Evolutionary conservation across 2,329 filamentous ascomycete genomes (phyloP).

Genomic region (Aspergillus costaricaensis): DNA sequence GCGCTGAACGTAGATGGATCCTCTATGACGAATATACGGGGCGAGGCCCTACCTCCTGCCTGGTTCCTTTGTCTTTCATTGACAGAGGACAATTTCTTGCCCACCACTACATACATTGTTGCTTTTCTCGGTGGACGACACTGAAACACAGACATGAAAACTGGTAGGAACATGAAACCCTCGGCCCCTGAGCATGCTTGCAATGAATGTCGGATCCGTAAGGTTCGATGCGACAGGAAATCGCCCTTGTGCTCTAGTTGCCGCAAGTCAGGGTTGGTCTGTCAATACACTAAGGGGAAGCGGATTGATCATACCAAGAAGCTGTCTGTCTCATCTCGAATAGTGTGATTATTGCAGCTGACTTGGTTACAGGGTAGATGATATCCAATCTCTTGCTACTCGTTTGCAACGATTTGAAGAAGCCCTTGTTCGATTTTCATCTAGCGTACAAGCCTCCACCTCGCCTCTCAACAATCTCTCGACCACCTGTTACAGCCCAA

Average conservation of each 20-base stretch:
- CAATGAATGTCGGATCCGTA: background rate
- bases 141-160: background rate
- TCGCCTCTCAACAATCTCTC: background rate
- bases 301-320: background rate
- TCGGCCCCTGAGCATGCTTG: background rate
- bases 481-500: background rate
- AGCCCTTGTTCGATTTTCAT: background rate
- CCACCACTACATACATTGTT: background rate
- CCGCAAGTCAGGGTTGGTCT: background rate
- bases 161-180: background rate
- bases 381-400: background rate
- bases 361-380: background rate
- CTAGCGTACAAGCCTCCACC: background rate
- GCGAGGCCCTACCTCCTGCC: background rate
- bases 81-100: background rate
- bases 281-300: background rate
- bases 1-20: background rate
- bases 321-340: background rate
- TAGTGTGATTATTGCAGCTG: background rate
- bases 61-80: background rate
- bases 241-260: background rate
- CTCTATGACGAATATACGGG: background rate
- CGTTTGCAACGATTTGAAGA: background rate
- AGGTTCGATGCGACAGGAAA: conserved; percentile 6
- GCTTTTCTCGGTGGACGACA: background rate